These are phyloP conservation scores for Neolentinus lepideus DNA, from an alignment of 1,284 basidiomycete species.

Conservation along the genomic window DNA sequence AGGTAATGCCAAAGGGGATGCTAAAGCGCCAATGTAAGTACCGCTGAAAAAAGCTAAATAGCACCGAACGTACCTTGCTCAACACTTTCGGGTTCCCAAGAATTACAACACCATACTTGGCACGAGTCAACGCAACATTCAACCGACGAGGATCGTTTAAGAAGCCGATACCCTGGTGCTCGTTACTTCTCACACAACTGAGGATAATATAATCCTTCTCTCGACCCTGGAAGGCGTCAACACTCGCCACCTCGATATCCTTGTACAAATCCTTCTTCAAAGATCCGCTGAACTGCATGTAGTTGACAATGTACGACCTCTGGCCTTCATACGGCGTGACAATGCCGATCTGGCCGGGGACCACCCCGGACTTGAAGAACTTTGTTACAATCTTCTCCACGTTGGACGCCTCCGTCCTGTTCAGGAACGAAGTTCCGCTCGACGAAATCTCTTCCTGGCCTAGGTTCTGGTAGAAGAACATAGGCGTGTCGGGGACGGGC, in stretches of 20 bases:
- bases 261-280: conserved; percentile 99
- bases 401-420: conserved; percentile 96
- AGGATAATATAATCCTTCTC: conserved; percentile 99
- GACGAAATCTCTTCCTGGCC: conserved; percentile 99
- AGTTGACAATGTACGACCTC: conserved; percentile 97
- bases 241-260: conserved; percentile 97
- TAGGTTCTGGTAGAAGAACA: conserved; percentile 99
- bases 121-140: conserved; percentile 95
- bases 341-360: conserved; percentile 94
- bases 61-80: conserved; percentile 72
- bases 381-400: conserved; percentile 99
- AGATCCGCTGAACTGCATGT: conserved; percentile 98
- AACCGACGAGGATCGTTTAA: conserved; percentile 95
- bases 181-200: conserved; percentile 98
- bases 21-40: conserved; percentile 34
- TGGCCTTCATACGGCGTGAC: conserved; percentile 99
- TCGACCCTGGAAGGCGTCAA: conserved; percentile 98
- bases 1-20: conserved; percentile 98
- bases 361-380: conserved; percentile 98
- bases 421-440: conserved; percentile 97
- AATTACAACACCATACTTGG: conserved; percentile 97
- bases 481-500: conserved; percentile 96
- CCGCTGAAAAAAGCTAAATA: conserved; percentile 4
- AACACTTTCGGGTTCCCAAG: conserved; percentile 98
- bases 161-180: conserved; percentile 99